Evolutionary conservation across 1,139 yeast species (phyloP).

Genomic region (Sugiyamaella castrensis): DNA sequence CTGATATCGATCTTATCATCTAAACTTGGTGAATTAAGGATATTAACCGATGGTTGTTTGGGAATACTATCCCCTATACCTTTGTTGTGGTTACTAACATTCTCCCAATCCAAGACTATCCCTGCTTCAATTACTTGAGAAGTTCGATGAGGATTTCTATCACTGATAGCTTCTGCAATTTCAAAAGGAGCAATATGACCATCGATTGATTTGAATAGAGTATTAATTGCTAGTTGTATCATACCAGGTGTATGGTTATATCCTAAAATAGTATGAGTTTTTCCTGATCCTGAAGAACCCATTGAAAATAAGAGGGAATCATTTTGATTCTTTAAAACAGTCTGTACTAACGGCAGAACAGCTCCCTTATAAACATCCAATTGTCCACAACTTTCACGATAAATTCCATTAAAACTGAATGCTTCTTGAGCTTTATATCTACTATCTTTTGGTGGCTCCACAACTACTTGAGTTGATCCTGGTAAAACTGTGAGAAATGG

Average conservation of each 20-base stretch:
- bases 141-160: constrained; percentile 27
- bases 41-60: background rate
- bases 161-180: constrained; percentile 32
- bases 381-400: constrained; percentile 34
- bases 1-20: constrained; percentile 10
- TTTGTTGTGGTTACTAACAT: constrained; percentile 14
- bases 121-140: constrained; percentile 40
- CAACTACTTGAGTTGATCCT: constrained; percentile 17
- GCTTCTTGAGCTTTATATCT: constrained; percentile 31
- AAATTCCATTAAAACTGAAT: constrained; percentile 39
- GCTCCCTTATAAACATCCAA: constrained; percentile 35
- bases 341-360: constrained; percentile 34
- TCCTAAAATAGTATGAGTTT: constrained; percentile 37
- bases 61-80: background rate
- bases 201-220: constrained; percentile 46
- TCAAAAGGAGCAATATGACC: constrained; percentile 44
- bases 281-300: constrained; percentile 54
- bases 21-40: background rate
- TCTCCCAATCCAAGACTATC: constrained; percentile 33
- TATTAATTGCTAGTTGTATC: constrained; percentile 36
- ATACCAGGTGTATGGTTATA: constrained; percentile 34
- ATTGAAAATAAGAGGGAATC: constrained; percentile 47
- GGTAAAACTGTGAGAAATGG: constrained; percentile 23
- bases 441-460: constrained; percentile 29
- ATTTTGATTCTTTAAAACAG: constrained; percentile 34